Conservation (phyloP, 805 yeast species). For the Scheffersomyces lignosus region DNA sequence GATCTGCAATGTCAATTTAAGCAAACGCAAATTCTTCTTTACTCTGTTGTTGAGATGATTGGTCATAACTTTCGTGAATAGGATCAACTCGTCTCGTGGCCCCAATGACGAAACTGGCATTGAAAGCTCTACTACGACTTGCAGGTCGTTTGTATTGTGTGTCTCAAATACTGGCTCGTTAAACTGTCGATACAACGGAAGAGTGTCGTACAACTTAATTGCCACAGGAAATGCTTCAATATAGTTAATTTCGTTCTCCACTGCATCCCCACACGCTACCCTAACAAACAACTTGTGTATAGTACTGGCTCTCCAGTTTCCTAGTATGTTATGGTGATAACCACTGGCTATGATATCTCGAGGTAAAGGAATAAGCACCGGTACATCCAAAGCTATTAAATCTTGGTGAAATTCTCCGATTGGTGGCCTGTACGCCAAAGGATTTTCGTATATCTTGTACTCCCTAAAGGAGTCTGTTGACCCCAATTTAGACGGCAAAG, state of each 20-base stretch:
- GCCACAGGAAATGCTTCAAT: constrained; percentile 47
- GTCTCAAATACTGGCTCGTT: constrained; percentile 51
- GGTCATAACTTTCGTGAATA: constrained; percentile 42
- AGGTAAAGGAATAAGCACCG: constrained; percentile 56
- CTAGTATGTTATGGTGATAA: constrained; percentile 22
- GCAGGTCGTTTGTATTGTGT: constrained; percentile 48
- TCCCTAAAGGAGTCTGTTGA: constrained; percentile 34
- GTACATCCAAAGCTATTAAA: constrained; percentile 57
- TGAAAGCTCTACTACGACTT: constrained; percentile 44
- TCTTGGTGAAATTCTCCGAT: constrained; percentile 39
- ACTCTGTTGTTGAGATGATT: constrained; percentile 33
- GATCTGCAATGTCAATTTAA: constrained; percentile 47
- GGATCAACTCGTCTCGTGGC: constrained; percentile 48
- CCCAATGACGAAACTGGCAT: constrained; percentile 59
- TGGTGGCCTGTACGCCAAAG: constrained; percentile 37
- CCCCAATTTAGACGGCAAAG: constrained; percentile 40
- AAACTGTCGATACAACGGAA: constrained; percentile 57
- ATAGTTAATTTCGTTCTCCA: constrained; percentile 30
- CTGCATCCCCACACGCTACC: constrained; percentile 31
- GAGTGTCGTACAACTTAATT: constrained; percentile 54
- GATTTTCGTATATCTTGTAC: constrained; percentile 34
- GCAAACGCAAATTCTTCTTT: constrained; percentile 38
- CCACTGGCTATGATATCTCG: constrained; percentile 56
- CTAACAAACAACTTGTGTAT: constrained; percentile 45
- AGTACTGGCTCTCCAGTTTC: constrained; percentile 46